Evolutionary conservation across 495 filamentous ascomycete species (phyloP), one percentile per base, ranked within the genome.

Genomic region (Penicillium malachiteum): DNA sequence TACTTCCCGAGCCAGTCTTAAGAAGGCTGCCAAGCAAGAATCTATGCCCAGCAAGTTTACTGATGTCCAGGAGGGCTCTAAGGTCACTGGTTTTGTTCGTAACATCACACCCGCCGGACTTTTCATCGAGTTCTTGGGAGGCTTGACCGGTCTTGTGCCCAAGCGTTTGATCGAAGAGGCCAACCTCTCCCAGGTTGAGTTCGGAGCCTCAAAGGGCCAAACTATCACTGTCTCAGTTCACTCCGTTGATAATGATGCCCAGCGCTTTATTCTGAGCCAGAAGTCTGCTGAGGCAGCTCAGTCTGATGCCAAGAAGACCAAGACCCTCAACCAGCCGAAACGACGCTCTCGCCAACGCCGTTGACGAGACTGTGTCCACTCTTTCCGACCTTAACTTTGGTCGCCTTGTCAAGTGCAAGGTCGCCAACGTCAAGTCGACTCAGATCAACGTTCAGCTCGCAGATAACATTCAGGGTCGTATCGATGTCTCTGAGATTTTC

Each of bases 361-460:
- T 93, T 33, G 92, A 96, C 52, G 79, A 82, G 21, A 75, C 72
- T 18, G 77, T 89, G 47, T 81, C 72, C 33, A 79, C 83, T 6
- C 76, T 88, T 21, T 81, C 85, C 46, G 90, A 96, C 62, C 79
- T 93, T 43, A 73, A 72, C 11, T 77, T 91, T 48, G 94, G 94
- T 45, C 87, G 81, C 60, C 62, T 90, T 46, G 89, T 87, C 30
- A 90, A 92, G 70, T 94, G 87, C 34, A 86, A 80, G 53, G 83
- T 98, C 40, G 78, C 77, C 39, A 89, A 90, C 8, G 71, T 96
- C 57, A 96, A 94, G 69, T 84, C 84, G 32, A 96, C 92, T 0
- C 94, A 97, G 64, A 73, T 98, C 49, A 96, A 97, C 60, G 90
- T 97, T 16, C 83, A 87, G 55, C 79, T 97, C 52, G 90, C 91